Base-by-base conservation (phyloP, 179 eudicot genomes). In the Beta corolliflora region DNA sequence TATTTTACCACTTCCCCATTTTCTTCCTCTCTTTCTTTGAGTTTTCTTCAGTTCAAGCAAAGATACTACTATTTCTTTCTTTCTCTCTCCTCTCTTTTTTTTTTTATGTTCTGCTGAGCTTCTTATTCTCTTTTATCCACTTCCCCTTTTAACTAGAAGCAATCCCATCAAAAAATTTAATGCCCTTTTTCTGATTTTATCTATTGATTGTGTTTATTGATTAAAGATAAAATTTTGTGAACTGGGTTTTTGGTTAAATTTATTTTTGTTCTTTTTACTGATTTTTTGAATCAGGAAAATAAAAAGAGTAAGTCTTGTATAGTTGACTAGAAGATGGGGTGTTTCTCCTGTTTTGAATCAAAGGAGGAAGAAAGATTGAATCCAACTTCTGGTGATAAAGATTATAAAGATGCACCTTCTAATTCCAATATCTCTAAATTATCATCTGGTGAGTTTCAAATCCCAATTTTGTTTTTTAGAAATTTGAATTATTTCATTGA, bases 311-410 rank as follows among this genome's bases (percentile, higher is more conserved):
- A 9, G 59, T 10, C 4, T 55, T 55, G 44, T 64, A 5, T 14
- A 73, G 61, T 58, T 76, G 50, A 76, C 58, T 13, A 41, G 31
- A 8, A 77, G 41, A 86, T 86, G 91, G 91, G 89, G 23, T 88
- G 89, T 54, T 86, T 86, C 68, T 86, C 91, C 0, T 88, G 91
- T 21, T 88, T 88, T 71, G 91, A 88, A 71, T 88, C 91, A 16
- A 88, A 88, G 71, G 91, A 88, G 61, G 91, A 86, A 83, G 83
- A 88, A 64, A 83, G 88, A 73, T 83, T 88, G 73, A 86, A 88
- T 74, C 88, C 86, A 69, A 70, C 68, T 67, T 21, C 67, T 8
- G 80, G 73, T 36, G 88, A 81, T 1, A 76, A 79, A 61, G 85
- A 78, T 81, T 80, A 88, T n/a, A 84, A 79, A 75, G 84, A 86